These are phyloP conservation scores for Durio zibethinus DNA, from an alignment of 345 rosid genomes.

Conservation along the genomic window DNA sequence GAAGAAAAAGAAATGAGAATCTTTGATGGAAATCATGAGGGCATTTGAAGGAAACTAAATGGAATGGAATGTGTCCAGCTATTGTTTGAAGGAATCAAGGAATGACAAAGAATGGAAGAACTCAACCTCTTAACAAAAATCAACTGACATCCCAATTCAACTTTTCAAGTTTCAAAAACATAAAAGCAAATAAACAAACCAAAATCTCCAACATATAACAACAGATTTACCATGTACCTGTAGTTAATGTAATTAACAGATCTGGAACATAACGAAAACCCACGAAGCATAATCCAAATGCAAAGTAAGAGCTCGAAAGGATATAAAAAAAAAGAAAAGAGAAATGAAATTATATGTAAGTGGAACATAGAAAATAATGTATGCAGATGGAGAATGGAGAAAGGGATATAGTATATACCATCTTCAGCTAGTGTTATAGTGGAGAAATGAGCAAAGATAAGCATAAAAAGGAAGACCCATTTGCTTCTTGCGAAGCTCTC, in stretches of 20 bases:
- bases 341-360: not conserved
- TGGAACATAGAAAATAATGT: not conserved
- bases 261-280: slow-evolving; percentile 26
- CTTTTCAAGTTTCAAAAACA: not conserved
- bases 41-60: not conserved
- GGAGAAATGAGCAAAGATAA: slow-evolving; percentile 39
- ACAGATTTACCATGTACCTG: not conserved
- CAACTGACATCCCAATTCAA: not conserved
- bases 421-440: slow-evolving; percentile 50
- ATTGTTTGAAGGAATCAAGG: not conserved
- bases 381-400: not conserved
- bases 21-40: not conserved
- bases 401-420: slow-evolving; percentile 41
- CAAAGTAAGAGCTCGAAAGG: not conserved
- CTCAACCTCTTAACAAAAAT: not conserved
- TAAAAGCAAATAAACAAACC: not conserved
- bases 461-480: slow-evolving; percentile 37
- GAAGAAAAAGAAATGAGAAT: not conserved
- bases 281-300: slow-evolving; percentile 10
- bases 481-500: slow-evolving; percentile 27
- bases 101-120: not conserved
- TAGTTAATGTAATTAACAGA: slow-evolving; percentile 13
- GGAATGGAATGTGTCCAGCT: not conserved
- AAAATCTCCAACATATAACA: not conserved
- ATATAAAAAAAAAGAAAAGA: not conserved